Evolutionary conservation across 2,329 filamentous ascomycete genomes (phyloP).

Genomic region (Fusarium bactridioides): DNA sequence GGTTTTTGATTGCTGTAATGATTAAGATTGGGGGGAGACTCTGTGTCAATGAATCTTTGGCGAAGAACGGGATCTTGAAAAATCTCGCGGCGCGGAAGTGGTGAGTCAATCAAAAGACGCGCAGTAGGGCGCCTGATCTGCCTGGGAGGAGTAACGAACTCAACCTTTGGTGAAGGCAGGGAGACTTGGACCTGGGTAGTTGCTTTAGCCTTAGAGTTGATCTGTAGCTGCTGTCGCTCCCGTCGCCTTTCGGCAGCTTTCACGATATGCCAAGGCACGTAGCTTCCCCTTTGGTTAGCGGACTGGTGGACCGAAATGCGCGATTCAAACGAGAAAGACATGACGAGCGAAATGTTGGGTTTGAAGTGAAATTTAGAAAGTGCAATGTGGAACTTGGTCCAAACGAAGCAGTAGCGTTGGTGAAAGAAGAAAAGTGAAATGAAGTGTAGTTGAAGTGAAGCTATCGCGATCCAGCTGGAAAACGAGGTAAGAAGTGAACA

Average conservation of each 20-base stretch:
- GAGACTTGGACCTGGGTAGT: background rate
- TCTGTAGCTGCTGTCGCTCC: slow-evolving; percentile 10
- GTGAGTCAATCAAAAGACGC: slow-evolving; percentile 24
- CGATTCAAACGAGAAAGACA: slow-evolving; percentile 15
- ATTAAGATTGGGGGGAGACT: background rate
- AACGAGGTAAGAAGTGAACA: background rate
- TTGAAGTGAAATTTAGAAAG: slow-evolving; percentile 4
- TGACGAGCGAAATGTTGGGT: background rate
- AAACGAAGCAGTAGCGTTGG: slow-evolving; percentile 1
- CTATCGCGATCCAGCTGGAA: background rate
- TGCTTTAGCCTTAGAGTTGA: background rate
- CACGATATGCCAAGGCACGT: slow-evolving; percentile 8
- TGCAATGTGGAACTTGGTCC: background rate
- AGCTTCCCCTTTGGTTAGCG: slow-evolving; percentile 17
- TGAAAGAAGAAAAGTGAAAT: background rate
- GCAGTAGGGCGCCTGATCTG: slow-evolving; percentile 15
- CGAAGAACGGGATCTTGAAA: slow-evolving; percentile 12
- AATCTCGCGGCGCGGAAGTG: slow-evolving; percentile 10
- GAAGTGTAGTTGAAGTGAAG: background rate
- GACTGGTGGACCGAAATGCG: slow-evolving; percentile 8
- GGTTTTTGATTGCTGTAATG: background rate
- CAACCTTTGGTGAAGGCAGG: background rate
- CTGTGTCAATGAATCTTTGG: slow-evolving; percentile 8
- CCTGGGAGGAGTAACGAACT: slow-evolving; percentile 18
- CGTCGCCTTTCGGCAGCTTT: slow-evolving; percentile 13